These are phyloP conservation scores for Blastobotrys chiropterorum DNA, from an alignment of 805 yeast species.

Conservation along the genomic window DNA sequence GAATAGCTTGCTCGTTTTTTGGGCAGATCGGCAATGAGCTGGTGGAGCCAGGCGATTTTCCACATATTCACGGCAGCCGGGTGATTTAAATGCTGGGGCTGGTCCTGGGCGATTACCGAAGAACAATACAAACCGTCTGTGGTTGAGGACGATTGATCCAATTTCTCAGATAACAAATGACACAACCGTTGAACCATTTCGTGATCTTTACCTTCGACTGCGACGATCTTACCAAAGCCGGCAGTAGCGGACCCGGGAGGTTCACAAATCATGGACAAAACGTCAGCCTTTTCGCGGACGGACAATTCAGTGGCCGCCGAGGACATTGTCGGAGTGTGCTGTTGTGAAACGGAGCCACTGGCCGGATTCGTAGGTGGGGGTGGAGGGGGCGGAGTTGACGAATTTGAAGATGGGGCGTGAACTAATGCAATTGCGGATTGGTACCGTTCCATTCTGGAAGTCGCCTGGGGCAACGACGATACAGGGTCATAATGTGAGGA, in stretches of 20 bases:
- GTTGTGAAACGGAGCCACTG: too few species aligned
- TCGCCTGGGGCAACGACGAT: slow-evolving; percentile 5
- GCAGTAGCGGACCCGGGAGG: slow-evolving; percentile 7
- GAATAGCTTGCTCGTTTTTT: slow-evolving; percentile 12
- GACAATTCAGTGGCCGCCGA: slow-evolving; percentile 8
- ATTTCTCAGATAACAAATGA: slow-evolving; percentile 7
- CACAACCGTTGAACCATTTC: slow-evolving; percentile 10
- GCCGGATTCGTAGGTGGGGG: too few species aligned
- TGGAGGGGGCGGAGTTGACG: too few species aligned
- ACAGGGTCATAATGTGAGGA: slow-evolving; percentile 23
- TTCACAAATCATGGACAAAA: slow-evolving; percentile 19
- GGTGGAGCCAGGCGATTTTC: slow-evolving; percentile 22
- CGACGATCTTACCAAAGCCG: slow-evolving; percentile 13
- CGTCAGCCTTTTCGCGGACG: slow-evolving; percentile 23
- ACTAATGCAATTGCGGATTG: slow-evolving; percentile 17
- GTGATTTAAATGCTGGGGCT: slow-evolving; percentile 15
- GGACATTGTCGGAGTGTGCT: too few species aligned
- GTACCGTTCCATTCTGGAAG: slow-evolving; percentile 15
- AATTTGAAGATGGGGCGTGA: too few species aligned
- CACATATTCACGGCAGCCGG: slow-evolving; percentile 21
- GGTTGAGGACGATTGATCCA: slow-evolving; percentile 3
- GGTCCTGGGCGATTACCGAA: slow-evolving; percentile 5
- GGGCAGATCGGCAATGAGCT: slow-evolving; percentile 16
- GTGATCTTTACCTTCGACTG: slow-evolving; percentile 19
- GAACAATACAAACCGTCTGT: slow-evolving; percentile 10